Evolutionary conservation across 1,139 yeast genomes (phyloP), one percentile per base, ranked within the genome.

Genomic region (Diutina ranongensis): DNA sequence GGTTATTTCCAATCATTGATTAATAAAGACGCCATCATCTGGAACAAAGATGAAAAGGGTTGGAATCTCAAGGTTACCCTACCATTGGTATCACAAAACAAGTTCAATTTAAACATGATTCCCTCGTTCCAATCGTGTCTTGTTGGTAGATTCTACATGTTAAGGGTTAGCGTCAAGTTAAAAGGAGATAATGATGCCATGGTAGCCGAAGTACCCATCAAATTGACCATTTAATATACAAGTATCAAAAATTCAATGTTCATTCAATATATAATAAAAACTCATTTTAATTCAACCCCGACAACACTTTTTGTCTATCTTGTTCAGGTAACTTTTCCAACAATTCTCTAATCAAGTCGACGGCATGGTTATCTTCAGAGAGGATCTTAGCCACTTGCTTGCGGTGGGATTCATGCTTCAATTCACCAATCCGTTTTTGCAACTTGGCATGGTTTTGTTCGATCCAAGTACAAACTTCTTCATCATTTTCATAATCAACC

Each of bases 401-500:
- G 53, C 81, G 81, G 51, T 78, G 71, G 44, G 74, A 67, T 59
- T 83, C 92, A 46, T 71, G 64, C 64, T 78, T 80, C 65, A 87
- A 71, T 52, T 78, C 76, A 53, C 74, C 78, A 56, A 87, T 70
- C 55, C 72, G 73, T 46, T 72, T 68, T 50, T 81, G 82, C 53
- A 86, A 71, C 52, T 72, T 64, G 49, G 71, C 67, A 61, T 81
- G 92, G 64, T 83, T 80, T 52, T 78, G 80, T 65, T 87, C 96
- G 55, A 88, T 82, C 89, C 94, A 89, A 49, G 71, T 73, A 49
- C 94, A 87, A 51, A 88, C 94, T 33, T 76, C 84, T 58, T 72
- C 72, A 62, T 92, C 97, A 54, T 84, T 72, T 35, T 80, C 83
- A 50, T 71, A 72, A 57, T 85, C 83, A 50, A 83, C 74, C 44